Evolutionary conservation across 345 rosid genomes (phyloP).

Genomic region (Aquilaria sinensis): DNA sequence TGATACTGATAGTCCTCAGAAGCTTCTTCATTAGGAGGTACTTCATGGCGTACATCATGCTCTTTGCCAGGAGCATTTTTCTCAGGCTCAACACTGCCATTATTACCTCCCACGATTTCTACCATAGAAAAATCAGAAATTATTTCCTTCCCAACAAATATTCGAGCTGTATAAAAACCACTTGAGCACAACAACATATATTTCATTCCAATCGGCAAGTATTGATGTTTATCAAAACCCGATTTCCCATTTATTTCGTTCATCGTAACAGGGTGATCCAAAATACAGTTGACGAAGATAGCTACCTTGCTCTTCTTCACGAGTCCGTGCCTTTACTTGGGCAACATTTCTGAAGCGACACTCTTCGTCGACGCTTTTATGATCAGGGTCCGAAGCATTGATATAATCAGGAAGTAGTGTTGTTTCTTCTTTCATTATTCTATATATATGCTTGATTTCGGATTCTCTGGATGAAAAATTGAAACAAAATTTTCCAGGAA

Average conservation of each 20-base stretch:
- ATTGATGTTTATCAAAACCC: too few species aligned
- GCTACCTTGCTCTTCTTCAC: slow-evolving; percentile 27
- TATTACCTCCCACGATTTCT: slow-evolving; percentile 34
- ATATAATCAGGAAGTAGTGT: slow-evolving; percentile 57
- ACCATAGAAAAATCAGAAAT: slow-evolving; percentile 7
- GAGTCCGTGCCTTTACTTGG: slow-evolving; percentile 39
- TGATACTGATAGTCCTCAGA: slow-evolving; percentile 36
- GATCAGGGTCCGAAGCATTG: slow-evolving; percentile 67
- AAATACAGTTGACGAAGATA: too few species aligned
- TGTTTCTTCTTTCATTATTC: slow-evolving; percentile 34
- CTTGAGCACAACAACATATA: too few species aligned
- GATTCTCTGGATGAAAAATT: too few species aligned
- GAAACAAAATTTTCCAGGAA: too few species aligned
- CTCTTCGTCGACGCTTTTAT: slow-evolving; percentile 49
- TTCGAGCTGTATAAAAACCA: too few species aligned
- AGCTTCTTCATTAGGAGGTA: slow-evolving; percentile 30
- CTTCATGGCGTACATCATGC: slow-evolving; percentile 26
- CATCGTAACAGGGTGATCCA: too few species aligned
- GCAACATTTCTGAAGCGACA: slow-evolving; percentile 74
- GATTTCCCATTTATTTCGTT: too few species aligned
- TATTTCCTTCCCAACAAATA: neutral
- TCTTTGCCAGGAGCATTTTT: slow-evolving; percentile 20
- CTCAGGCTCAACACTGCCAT: slow-evolving; percentile 18
- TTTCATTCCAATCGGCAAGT: too few species aligned
- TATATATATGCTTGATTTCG: too few species aligned